Evolutionary conservation across 2,329 filamentous ascomycete species (phyloP).

Genomic region (Bipolaris cookei): DNA sequence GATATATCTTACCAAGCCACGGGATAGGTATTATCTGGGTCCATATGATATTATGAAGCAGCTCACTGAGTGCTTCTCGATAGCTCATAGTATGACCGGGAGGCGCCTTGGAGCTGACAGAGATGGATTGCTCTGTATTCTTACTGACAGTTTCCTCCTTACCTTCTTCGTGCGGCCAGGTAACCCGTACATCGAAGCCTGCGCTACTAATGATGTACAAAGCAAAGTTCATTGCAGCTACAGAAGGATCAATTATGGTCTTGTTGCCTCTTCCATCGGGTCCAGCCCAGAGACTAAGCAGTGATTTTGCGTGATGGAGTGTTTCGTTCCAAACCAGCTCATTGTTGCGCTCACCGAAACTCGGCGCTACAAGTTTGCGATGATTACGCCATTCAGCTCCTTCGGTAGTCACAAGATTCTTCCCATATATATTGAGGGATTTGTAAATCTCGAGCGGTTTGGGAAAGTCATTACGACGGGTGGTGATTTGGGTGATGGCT

Average conservation of each 20-base stretch:
- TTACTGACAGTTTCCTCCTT: slow-evolving; percentile 41
- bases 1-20: slow-evolving; percentile 57
- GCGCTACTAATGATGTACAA: slow-evolving; percentile 69
- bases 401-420: slow-evolving; percentile 74
- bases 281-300: slow-evolving; percentile 43
- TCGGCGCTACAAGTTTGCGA: slow-evolving; percentile 72
- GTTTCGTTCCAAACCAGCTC: slow-evolving; percentile 69
- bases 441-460: slow-evolving; percentile 68
- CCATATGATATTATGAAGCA: slow-evolving; percentile 69
- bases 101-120: slow-evolving; percentile 41
- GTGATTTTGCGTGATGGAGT: slow-evolving; percentile 62
- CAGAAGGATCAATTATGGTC: slow-evolving; percentile 63
- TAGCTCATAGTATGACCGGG: slow-evolving; percentile 64
- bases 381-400: slow-evolving; percentile 74
- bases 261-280: slow-evolving; percentile 32
- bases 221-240: slow-evolving; percentile 70
- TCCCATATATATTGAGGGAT: slow-evolving; percentile 69
- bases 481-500: slow-evolving; percentile 69
- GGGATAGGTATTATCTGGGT: slow-evolving; percentile 66
- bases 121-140: slow-evolving; percentile 37
- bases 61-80: slow-evolving; percentile 64
- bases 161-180: slow-evolving; percentile 65
- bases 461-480: slow-evolving; percentile 72
- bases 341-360: slow-evolving; percentile 80
- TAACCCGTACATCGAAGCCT: slow-evolving; percentile 69